Base-by-base conservation (phyloP, 2,329 filamentous ascomycete genomes). In the Bipolaris zeicola region DNA sequence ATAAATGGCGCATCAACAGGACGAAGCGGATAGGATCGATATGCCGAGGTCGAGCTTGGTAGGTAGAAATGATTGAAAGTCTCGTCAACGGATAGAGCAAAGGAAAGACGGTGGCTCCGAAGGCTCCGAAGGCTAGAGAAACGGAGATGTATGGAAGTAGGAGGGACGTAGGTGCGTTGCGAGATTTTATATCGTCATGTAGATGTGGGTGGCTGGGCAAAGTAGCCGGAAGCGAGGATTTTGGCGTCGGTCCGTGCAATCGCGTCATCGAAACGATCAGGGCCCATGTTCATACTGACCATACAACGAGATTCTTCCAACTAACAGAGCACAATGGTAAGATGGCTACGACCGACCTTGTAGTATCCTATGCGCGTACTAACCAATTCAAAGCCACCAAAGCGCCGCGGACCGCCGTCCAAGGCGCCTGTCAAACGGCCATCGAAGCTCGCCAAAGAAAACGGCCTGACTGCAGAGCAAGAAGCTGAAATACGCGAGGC, bases 401-500 rank as follows among this genome's bases (percentile, higher is more conserved):
- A 68, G 52, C 71, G 72, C 39, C 67, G 66, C 52, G 64, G 67
- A 26, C 51, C 63, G 42, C 49, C 67, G n/a, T 54, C 38, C 8
- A 70, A 65, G 43, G 59, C 63, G 36, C 59, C 63, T 20, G 48
- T 62, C 1, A 70, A 71, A 54, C 89, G 90, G 61, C 87, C 87
- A 70, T 96, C 93, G 57, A 96, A 92, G 76, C 90, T 97, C 67
- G 94, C 94, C 28, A 94, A 93, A 78, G 92, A 96, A 72, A 88
- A 97, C 83, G 89, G 92, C 75, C 87, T 98, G 71, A 89, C 87
- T 13, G 89, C 88, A 38, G 86, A 89, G 62, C 89, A 97, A 78
- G 94, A 98, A 78, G 84, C 85, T 65, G 92, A 97, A 78, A 96
- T 99, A 72, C 88, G 87, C 69, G 93, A 97, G 76, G 93, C 93